Evolutionary conservation across 495 filamentous ascomycete species (phyloP).

Genomic region (Astrothelium macrocarpum): DNA sequence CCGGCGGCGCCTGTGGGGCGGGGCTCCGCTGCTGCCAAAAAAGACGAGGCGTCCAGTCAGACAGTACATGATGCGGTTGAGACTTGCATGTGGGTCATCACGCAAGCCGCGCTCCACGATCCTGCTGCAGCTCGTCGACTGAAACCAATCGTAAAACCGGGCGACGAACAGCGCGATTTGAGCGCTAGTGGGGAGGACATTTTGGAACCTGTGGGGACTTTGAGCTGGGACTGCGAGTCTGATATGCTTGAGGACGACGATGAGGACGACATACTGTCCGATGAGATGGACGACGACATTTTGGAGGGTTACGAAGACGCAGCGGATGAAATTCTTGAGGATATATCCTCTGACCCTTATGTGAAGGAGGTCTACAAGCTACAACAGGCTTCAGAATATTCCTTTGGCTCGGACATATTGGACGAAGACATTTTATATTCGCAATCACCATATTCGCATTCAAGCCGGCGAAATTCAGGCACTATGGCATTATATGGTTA

Average conservation of each 20-base stretch:
- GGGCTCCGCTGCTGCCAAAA: not conserved
- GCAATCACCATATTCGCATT: not conserved
- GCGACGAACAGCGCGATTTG: not conserved
- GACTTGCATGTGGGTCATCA: slow-evolving; percentile 1
- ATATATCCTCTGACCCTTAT: not conserved
- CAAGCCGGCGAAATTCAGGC: not conserved
- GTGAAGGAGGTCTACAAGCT: not conserved
- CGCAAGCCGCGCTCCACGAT: slow-evolving; percentile 8
- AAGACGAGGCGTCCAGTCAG: not conserved
- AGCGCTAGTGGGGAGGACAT: not conserved
- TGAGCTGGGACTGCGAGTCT: not conserved
- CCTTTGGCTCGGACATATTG: not conserved
- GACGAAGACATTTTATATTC: not conserved
- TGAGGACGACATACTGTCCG: not conserved
- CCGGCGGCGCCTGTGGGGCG: not conserved
- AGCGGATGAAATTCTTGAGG: not conserved
- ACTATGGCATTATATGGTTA: not conserved
- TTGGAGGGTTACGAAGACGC: not conserved
- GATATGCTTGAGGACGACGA: not conserved
- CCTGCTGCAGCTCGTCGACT: slow-evolving; percentile 10
- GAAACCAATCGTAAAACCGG: slow-evolving; percentile 1
- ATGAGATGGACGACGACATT: not conserved
- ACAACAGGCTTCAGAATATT: not conserved
- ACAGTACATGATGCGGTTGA: not conserved
- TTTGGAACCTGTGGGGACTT: not conserved